Base-by-base conservation (phyloP, 1,284 basidiomycete species). In the Pholiota adiposa region DNA sequence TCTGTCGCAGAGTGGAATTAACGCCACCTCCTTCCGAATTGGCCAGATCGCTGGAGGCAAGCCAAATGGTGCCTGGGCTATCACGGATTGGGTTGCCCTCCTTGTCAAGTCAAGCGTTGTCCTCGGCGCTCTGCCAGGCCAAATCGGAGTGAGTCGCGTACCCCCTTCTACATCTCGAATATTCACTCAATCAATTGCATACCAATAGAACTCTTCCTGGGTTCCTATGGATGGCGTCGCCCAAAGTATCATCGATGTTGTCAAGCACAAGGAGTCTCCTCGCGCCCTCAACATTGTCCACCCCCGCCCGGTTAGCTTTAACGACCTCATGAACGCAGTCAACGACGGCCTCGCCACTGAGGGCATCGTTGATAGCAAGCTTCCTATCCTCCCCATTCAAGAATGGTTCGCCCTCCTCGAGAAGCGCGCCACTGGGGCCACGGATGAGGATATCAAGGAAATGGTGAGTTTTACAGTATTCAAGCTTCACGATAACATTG, bases 41-140 rank as follows among this genome's bases (percentile, higher is more conserved):
- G 81, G 79, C 1, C 80, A 82, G 62, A 65, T 83, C n/a, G 72
- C 72, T 41, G 79, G 80, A 4, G 71, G 72, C 11, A 53, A 60
- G 7, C 60, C 62, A 12, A 75, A 72, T 57, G 81, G 82, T 1
- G 70, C 69, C 12, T 83, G 82, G 81, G 76, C 75, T 46, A 65
- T 70, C 49, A 71, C 67, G 12, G 80, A 83, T 51, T 82, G 80
- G 80, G 67, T 81, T 7, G 79, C 81, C 0, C 67, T 72, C 41
- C 68, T 82, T 2, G 70, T 82, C 16, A 72, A 75, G 54, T 74
- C 73, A 2, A 70, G 69, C 33, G 54, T 64, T 3, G 53, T 60
- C 19, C 51, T 79, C 18, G 66, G 69, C 8, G 68, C 63, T 50
- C 63, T 77, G 23, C 75, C 75, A 18, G 60, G 64, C 19, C 62